Base-by-base conservation (phyloP, 1,284 basidiomycete species). In the Coniferiporia weirii region DNA sequence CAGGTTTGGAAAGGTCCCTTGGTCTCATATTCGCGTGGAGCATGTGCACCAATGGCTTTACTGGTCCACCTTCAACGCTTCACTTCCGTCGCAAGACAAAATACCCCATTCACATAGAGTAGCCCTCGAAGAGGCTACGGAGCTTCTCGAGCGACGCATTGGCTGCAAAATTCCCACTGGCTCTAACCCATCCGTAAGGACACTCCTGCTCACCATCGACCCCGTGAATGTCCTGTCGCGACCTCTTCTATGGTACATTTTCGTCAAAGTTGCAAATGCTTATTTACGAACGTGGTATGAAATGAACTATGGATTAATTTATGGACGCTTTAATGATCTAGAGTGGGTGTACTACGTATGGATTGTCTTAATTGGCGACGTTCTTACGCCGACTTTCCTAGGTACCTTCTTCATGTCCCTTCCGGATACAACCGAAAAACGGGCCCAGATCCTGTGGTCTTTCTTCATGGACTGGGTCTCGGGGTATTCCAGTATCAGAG, bases 401-500 rank as follows among this genome's bases (percentile, higher is more conserved):
- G 89, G 66, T 95, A 93, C 69, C 76, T 93, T 35, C 71, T 93
- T 34, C 83, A 87, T 55, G 75, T 88, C 44, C 92, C 93, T 2
- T 65, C 72, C 10, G 71, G 75, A 8, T 93, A 91, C 88, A 76
- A 84, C 56, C 71, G 81, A 3, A 63, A 66, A 17, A 74, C 68
- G 50, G 81, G 79, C 43, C 78, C 79, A 44, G 79, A 83, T 54
- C 94, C 94, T 0, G 74, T 95, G 44, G 79, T 96, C 9, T 92
- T 95, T 69, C 71, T 94, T 48, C 93, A 96, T 67, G 94, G 94
- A 1, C 80, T 97, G 0, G 93, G 94, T 10, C 78, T 95, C 46
- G 93, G 93, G 1, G 69, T 92, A 10, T 71, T 82, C 12, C 86
- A 91, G 69, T 91, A 91, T 67, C 72, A 79, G 53, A 63, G 71